phyloP scores from a whole-genome alignment of 805 yeast species.

The Cyberlindnera mississippiensis region DNA sequence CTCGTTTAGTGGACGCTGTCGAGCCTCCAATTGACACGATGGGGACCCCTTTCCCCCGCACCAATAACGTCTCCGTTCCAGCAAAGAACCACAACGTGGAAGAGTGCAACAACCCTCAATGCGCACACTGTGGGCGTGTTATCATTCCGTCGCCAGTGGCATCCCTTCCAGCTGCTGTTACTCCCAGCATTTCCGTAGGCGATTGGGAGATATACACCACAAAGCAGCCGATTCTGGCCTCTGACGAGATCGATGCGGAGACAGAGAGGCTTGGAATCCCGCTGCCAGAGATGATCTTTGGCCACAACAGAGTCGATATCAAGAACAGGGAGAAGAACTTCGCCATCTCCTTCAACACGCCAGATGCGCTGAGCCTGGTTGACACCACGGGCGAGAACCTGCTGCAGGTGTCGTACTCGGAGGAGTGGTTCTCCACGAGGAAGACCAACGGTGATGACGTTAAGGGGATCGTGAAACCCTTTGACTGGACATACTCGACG shows the following conservation, averaged over 20 bases:
- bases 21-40: conserved; percentile 13
- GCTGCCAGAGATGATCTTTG: conserved; percentile 96
- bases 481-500: conserved; percentile 95
- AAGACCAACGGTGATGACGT: conserved; percentile 38
- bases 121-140: conserved; percentile 64
- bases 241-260: conserved; percentile 68
- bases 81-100: conserved; percentile 36
- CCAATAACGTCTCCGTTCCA: conserved; percentile 34
- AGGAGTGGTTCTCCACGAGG: conserved; percentile 62
- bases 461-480: conserved; percentile 68
- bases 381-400: conserved; percentile 47
- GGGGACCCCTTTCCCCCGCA: conserved; percentile 11
- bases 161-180: conserved; percentile 55
- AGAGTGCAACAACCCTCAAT: conserved; percentile 39
- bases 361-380: conserved; percentile 68
- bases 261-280: conserved; percentile 64
- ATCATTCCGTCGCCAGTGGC: conserved; percentile 78
- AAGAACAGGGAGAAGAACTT: conserved; percentile 38
- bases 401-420: conserved; percentile 77
- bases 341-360: conserved; percentile 63
- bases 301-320: conserved; percentile 65
- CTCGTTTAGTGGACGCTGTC: conserved; percentile 4
- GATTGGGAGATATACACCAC: conserved; percentile 75
- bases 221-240: conserved; percentile 72
- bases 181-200: conserved; percentile 64